A percentile compares a stretch with the other conserved stretches of the same genome.
phyloP scores from a whole-genome alignment of 2,329 filamentous ascomycete genomes.

The Aureobasidium sp. region DNA sequence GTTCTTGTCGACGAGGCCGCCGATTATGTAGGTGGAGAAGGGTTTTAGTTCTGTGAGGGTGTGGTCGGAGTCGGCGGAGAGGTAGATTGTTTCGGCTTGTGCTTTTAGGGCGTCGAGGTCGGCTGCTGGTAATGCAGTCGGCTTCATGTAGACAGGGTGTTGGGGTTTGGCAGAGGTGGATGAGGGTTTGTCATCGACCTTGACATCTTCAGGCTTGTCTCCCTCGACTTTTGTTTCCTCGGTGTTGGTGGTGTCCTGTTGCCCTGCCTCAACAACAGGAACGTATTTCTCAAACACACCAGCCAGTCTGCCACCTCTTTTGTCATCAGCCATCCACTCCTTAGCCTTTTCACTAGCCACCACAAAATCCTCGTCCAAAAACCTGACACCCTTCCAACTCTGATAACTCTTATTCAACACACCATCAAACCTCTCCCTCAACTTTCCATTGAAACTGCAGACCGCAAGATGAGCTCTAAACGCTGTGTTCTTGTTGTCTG shows the following conservation, averaged over 20 bases:
- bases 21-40: constrained; percentile 85
- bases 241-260: background rate
- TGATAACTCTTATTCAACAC: constrained; percentile 62
- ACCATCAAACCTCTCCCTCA: constrained; percentile 73
- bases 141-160: background rate
- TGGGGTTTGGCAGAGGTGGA: constrained; percentile 20
- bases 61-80: constrained; percentile 84
- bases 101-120: background rate
- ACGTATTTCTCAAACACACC: constrained; percentile 34
- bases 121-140: background rate
- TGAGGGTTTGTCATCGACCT: constrained; percentile 13
- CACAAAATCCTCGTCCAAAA: constrained; percentile 67
- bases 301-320: constrained; percentile 47
- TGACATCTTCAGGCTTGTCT: background rate
- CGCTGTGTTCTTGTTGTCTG: constrained; percentile 65
- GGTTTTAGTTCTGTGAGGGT: constrained; percentile 76
- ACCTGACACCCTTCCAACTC: constrained; percentile 70
- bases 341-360: constrained; percentile 58
- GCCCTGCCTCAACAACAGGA: background rate
- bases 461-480: constrained; percentile 67
- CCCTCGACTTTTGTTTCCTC: background rate
- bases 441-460: constrained; percentile 64
- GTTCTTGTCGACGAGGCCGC: constrained; percentile 92
- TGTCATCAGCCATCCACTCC: constrained; percentile 54
- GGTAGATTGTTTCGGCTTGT: constrained; percentile 64